Base-by-base conservation (phyloP, 345 rosid species). In the Salix purpurea region DNA sequence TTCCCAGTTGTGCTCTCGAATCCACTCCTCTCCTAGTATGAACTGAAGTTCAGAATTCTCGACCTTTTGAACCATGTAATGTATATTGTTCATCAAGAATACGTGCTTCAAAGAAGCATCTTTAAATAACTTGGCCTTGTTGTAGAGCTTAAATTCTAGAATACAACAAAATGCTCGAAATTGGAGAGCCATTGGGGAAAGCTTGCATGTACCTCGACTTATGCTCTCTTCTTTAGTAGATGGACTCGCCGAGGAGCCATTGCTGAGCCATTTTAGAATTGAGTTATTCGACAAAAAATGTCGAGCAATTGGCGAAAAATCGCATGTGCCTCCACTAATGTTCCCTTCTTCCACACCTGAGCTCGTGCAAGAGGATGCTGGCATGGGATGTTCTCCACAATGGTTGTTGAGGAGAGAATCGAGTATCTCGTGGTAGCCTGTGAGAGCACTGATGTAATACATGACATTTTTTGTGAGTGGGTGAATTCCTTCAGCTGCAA, bases 21-120 rank as follows among this genome's bases (percentile, higher is more conserved):
- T 89, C 98, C 98, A 94, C 21, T 88, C 89, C 61, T 88, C 95
- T 34, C 91, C 95, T 1, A 92, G 91, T 50, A 90, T 78, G 50
- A 70, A 84, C 74, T 87, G 79, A 42, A 94, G 91, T 67, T 91
- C 97, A 0, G 97, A 90, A 65, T 84, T 84, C 77, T 85, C 86
- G 58, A 90, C 92, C 82, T 92, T 94, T 67, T 90, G 85, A 14
- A 94, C 88, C 90, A 94, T 92, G 90, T 94, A 94, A 77, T 94
- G 88, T 39, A 94, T 79, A 66, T 94, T 94, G 91, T 94, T 94
- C 89, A 91, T 88, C 80, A 94, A 81, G 82, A 94, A 94, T 46
- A 92, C 77, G 77, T 92, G 97, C 71, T 84, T 89, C 86, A 94
- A 73, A 12, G 95, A 85, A 36, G 82, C 74, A 61, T 90, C 97